Base-by-base conservation (phyloP, 257 asterid genomes). In the Nemophila menziesii region DNA sequence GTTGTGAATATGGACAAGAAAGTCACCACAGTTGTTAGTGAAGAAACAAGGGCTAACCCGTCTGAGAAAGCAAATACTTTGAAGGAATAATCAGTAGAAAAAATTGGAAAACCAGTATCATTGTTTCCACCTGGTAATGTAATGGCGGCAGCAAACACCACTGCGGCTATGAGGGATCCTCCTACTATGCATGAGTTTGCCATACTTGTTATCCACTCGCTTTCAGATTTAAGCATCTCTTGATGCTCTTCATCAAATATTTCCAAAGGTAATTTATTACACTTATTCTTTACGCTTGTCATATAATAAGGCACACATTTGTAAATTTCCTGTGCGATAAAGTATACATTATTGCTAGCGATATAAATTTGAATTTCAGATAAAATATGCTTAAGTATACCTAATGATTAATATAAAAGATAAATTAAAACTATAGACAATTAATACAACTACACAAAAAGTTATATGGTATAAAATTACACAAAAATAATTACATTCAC, bases 1-100 rank as follows among this genome's bases (percentile, higher is more conserved):
- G 61, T 39, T n/a, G 48, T 55, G 24, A 55, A 51, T 19, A 55
- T 55, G 33, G 54, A 55, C 54, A 55, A 46, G 48, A 55, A 55
- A 29, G 39, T 46, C 13, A 55, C 17, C 17, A 55, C 47, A 1
- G 61, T 22, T 23, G 53, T 24, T 3, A 41, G 14, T 1, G 55
- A 49, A 33, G 34, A 37, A 15, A 39, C 20, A 21, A 49, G 19
- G 15, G 55, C 33, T 20, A 60, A 33, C 5, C 29, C 39, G 16
- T 44, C 38, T 2, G 36, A 16, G 39, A 37, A n/a, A 2, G 48
- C 38, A 23, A 52, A 39, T 8, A 40, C 10, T 2, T 24, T 26
- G 24, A 46, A 56, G 10, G 55, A 42, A 1, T 9, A 2, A 13
- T 34, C 14, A 4, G 26, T 39, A 18, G 47, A 16, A 43, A 56